Evolutionary conservation across 2,329 filamentous ascomycete species (phyloP).

Genomic region (Capronia coronata): DNA sequence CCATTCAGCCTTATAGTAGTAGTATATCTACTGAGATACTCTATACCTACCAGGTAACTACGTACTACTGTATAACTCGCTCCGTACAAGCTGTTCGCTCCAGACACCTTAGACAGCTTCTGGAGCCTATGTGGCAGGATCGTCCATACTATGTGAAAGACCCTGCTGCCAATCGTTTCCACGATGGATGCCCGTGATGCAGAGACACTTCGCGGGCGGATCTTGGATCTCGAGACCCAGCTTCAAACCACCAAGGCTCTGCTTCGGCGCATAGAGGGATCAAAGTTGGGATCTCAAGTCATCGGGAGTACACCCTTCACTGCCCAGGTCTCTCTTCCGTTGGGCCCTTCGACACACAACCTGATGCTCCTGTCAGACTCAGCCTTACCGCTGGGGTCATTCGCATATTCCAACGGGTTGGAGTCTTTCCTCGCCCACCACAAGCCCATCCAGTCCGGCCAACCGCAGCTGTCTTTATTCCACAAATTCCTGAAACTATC

Average conservation of each 20-base stretch:
- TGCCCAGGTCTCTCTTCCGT: slow-evolving; percentile 13
- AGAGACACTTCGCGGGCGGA: slow-evolving; percentile 26
- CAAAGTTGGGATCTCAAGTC: slow-evolving; percentile 2
- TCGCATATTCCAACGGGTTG: slow-evolving; percentile 59
- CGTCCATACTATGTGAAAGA: background rate
- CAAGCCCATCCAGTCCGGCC: slow-evolving; percentile 34
- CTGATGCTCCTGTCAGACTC: slow-evolving; percentile 59
- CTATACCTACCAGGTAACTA: no score
- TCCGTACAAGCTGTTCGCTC: background rate
- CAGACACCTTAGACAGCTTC: no score
- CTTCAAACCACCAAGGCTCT: slow-evolving; percentile 42
- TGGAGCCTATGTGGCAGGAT: no score
- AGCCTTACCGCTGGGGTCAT: slow-evolving; percentile 57
- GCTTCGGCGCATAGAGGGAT: slow-evolving; percentile 12
- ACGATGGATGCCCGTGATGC: slow-evolving; percentile 21
- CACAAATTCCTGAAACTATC: slow-evolving; percentile 52
- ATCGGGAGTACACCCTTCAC: background rate
- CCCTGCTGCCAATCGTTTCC: background rate
- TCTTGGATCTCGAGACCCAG: slow-evolving; percentile 44
- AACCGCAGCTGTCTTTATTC: slow-evolving; percentile 41
- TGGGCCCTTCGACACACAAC: slow-evolving; percentile 25
- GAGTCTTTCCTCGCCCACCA: slow-evolving; percentile 59
- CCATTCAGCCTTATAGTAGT: no score
- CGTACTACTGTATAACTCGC: no score
- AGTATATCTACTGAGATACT: no score